phyloP scores from a whole-genome alignment of 2,329 filamentous ascomycete genomes.

The Aspergillus glaucus region DNA sequence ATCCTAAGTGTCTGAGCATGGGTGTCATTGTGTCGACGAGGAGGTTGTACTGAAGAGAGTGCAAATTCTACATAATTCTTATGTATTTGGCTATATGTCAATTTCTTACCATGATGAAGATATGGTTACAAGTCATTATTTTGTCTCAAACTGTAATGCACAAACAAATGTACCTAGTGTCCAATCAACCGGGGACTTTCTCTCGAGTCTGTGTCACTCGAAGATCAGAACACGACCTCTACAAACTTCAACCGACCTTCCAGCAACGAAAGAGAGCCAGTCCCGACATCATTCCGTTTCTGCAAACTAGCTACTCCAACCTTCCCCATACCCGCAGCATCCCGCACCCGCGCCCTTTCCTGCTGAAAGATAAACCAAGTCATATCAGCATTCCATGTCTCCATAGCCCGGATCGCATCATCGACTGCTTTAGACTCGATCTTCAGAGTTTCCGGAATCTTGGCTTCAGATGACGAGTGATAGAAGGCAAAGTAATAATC shows the following conservation, averaged over 20 bases:
- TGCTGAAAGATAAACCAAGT: slow-evolving; percentile 36
- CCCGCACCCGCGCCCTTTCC: slow-evolving; percentile 8
- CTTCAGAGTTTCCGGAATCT: neutral
- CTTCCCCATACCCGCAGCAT: slow-evolving; percentile 27
- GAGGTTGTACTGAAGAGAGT: too few relatives aligned
- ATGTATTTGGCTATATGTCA: too few relatives aligned
- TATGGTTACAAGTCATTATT: too few relatives aligned
- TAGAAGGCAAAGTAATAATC: slow-evolving; percentile 25
- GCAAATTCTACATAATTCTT: too few relatives aligned
- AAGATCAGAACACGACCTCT: slow-evolving; percentile 14
- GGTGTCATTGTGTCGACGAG: too few relatives aligned
- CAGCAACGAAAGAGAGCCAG: neutral
- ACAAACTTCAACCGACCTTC: slow-evolving; percentile 34
- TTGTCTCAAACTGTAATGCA: too few relatives aligned
- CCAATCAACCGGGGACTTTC: too few relatives aligned
- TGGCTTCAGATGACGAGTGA: neutral
- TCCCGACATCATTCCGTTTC: slow-evolving; percentile 4
- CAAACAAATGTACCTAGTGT: too few relatives aligned
- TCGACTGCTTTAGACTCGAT: slow-evolving; percentile 13
- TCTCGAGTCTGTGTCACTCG: neutral
- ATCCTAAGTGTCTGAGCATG: too few relatives aligned
- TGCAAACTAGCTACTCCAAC: neutral
- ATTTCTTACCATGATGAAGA: too few relatives aligned
- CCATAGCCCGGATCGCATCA: slow-evolving; percentile 32
- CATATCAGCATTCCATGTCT: slow-evolving; percentile 36